Conservation (phyloP, 352 stramenopile genomes). For the Globisporangium polare region DNA sequence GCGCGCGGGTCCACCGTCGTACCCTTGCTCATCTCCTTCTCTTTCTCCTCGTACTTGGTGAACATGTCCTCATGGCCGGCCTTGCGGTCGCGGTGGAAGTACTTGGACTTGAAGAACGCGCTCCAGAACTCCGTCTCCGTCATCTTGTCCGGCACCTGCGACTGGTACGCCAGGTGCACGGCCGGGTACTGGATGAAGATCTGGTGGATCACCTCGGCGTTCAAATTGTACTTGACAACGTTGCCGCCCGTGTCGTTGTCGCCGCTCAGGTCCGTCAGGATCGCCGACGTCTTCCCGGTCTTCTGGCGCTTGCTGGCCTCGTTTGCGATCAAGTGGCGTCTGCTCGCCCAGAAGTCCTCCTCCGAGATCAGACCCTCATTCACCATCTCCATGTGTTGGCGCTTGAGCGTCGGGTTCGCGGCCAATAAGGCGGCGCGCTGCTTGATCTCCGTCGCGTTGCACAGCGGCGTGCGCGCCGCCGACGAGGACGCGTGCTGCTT, state of each 20-base stretch:
- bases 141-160: conserved; percentile 86
- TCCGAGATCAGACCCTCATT: conserved; percentile 84
- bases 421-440: conserved; percentile 74
- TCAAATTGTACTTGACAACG: conserved; percentile 88
- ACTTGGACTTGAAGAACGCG: conserved; percentile 88
- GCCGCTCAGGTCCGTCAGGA: conserved; percentile 72
- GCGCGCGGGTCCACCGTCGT: conserved; percentile 51
- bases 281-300: conserved; percentile 78
- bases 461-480: conserved; percentile 29
- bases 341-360: conserved; percentile 84
- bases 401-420: conserved; percentile 71
- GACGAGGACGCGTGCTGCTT: neutral
- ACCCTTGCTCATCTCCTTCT: conserved; percentile 47
- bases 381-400: conserved; percentile 86
- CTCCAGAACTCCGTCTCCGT: conserved; percentile 88
- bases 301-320: conserved; percentile 85
- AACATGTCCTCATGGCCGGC: conserved; percentile 82
- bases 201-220: conserved; percentile 86
- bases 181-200: conserved; percentile 89
- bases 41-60: conserved; percentile 80
- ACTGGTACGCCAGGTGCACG: conserved; percentile 81
- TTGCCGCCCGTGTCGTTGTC: conserved; percentile 70
- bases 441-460: conserved; percentile 79
- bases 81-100: conserved; percentile 84
- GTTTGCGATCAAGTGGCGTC: conserved; percentile 75